Evolutionary conservation across 1,139 yeast species (phyloP).

Genomic region (Yamadazyma spencermartinsiae): DNA sequence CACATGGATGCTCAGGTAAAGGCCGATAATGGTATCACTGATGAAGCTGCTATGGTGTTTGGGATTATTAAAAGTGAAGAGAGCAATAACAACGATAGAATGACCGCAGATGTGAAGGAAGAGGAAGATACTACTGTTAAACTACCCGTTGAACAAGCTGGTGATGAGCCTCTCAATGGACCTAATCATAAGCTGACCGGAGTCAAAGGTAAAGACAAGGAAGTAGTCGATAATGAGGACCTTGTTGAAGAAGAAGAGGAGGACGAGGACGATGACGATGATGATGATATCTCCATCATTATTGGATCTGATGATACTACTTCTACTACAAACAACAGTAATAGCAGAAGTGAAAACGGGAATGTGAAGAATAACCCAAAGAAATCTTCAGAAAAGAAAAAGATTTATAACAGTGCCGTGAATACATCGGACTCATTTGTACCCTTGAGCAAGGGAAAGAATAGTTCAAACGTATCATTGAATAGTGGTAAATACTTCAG

Average conservation of each 20-base stretch:
- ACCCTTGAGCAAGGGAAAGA: constrained; percentile 20
- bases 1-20: not conserved
- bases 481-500: constrained; percentile 16
- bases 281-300: constrained; percentile 45
- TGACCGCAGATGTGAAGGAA: not conserved
- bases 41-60: constrained; percentile 49
- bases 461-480: constrained; percentile 28
- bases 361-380: constrained; percentile 4
- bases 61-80: constrained; percentile 38
- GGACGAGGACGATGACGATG: constrained; percentile 37
- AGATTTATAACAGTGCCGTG: constrained; percentile 16
- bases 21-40: constrained; percentile 22
- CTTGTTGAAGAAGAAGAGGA: constrained; percentile 26
- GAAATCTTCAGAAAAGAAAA: constrained; percentile 11
- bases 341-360: constrained; percentile 12
- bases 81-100: constrained; percentile 3
- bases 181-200: no score
- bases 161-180: no score
- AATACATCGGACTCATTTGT: constrained; percentile 24
- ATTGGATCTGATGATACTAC: constrained; percentile 41
- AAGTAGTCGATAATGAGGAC: constrained; percentile 16
- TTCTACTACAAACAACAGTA: constrained; percentile 24
- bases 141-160: not conserved
- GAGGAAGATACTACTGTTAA: not conserved
- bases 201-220: constrained; percentile 13